phyloP scores from a whole-genome alignment of 345 rosid genomes.

The Xanthoceras sorbifolium region DNA sequence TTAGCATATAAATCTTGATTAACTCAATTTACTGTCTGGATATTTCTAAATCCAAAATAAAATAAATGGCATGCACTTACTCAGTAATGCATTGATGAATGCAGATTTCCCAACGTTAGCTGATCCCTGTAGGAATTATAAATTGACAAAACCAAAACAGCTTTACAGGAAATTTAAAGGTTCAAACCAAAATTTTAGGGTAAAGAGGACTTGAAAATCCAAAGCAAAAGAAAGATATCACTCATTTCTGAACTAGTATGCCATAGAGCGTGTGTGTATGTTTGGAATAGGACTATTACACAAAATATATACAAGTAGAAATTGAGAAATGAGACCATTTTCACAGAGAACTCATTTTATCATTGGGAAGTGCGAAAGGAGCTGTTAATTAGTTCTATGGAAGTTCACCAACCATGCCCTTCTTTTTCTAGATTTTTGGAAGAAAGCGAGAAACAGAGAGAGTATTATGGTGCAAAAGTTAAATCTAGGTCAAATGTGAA shows the following conservation, averaged over 20 bases:
- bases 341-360: neutral
- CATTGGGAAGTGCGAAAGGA: neutral
- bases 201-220: neutral
- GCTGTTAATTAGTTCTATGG: neutral
- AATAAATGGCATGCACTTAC: slow-evolving; percentile 52
- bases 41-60: neutral
- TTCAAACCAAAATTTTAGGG: neutral
- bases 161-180: neutral
- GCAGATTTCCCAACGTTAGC: slow-evolving; percentile 99
- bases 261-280: neutral
- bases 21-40: too few relatives aligned
- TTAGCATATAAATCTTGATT: too few relatives aligned
- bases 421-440: neutral
- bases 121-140: slow-evolving; percentile 60
- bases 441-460: neutral
- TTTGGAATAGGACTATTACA: neutral
- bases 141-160: slow-evolving; percentile 10
- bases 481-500: neutral
- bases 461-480: neutral
- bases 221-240: neutral
- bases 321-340: neutral
- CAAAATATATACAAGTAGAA: neutral
- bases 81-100: slow-evolving; percentile 83
- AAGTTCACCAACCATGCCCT: neutral
- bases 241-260: neutral